Base-by-base conservation (phyloP, 441 rosid species). In the Capsella rubella region DNA sequence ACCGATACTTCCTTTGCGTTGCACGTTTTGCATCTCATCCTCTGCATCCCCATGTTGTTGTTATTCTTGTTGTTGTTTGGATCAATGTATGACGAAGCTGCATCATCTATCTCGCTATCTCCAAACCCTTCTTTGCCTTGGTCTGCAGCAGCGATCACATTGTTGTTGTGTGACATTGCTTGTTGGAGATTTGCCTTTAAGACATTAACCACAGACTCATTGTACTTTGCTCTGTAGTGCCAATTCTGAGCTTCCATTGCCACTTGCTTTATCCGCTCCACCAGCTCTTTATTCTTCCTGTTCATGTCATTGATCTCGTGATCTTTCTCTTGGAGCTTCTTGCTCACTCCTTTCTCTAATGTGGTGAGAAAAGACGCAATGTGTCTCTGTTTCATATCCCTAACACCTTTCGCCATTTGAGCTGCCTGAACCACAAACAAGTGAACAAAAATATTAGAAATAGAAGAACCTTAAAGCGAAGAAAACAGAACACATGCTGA, bases 181-280 rank as follows among this genome's bases (percentile, higher is more conserved):
- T 84, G 93, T 72, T 90, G 83, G 58, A 88, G 78, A 76, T 87
- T 87, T 65, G 73, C 82, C 81, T 84, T 90, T 53, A 90, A 57
- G n/a, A 65, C 81, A 64, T 86, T 84, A 31, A 87, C 79, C 51
- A 90, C 71, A 29, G 88, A 84, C 75, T 90, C 93, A 0, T 83
- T 88, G 81, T 85, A 88, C 78, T 86, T 87, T 56, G 90, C 90
- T 76, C 82, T 79, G 81, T 76, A 79, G 16, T 88, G 92, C 96
- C 93, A 88, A 4, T 86, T 80, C 61, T 84, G 90, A 63, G 84
- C 84, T 71, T 90, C 88, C 31, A 47, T 56, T 6, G 84, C 75
- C n/a, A 76, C 79, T 70, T 84, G 91, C 71, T 87, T 86, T 69
- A 90, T 84, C 61, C 76, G 85, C 57, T 86, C 96, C 64, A 75